Evolutionary conservation across 2,329 filamentous ascomycete species (phyloP).

Genomic region (Colletotrichum neosansevieriae): DNA sequence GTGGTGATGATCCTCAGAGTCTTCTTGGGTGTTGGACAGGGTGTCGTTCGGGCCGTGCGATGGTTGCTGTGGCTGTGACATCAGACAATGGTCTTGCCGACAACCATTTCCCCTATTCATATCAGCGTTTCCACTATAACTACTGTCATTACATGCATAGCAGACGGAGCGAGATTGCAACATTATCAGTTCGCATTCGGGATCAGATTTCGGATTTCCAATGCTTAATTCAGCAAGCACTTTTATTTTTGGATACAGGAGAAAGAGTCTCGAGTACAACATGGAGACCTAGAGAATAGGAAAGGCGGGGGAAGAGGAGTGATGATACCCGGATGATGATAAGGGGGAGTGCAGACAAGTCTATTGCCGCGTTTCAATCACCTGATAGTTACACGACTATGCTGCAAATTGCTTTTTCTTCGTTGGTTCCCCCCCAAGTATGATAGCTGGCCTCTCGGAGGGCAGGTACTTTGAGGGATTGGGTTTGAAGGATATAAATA

Average conservation of each 20-base stretch:
- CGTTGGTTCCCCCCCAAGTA: not conserved
- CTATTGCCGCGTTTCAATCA: not conserved
- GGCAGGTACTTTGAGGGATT: not conserved
- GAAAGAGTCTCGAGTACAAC: not conserved
- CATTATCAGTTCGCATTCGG: not conserved
- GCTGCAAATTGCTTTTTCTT: not conserved
- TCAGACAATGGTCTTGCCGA: not conserved
- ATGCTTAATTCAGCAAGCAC: not conserved
- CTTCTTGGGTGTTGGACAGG: conserved; percentile 71
- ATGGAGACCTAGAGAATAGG: not conserved
- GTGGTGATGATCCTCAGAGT: conserved; percentile 82
- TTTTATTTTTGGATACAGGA: not conserved
- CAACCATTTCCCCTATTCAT: not conserved
- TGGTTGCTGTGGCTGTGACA: conserved; percentile 90
- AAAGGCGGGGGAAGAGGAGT: not conserved
- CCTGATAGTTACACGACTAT: not conserved
- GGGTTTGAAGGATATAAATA: not conserved
- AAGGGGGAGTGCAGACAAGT: not conserved
- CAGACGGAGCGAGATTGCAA: conserved; percentile 20
- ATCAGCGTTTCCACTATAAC: not conserved
- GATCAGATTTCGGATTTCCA: not conserved
- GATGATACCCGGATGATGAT: conserved; percentile 33
- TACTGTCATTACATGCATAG: conserved; percentile 36
- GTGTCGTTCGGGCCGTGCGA: conserved; percentile 69
- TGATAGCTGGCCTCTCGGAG: not conserved